Percentiles rank a stretch among this genome's conserved stretches.
Evolutionary conservation across 2,329 filamentous ascomycete genomes (phyloP).

Genomic region (Lomentospora prolificans): DNA sequence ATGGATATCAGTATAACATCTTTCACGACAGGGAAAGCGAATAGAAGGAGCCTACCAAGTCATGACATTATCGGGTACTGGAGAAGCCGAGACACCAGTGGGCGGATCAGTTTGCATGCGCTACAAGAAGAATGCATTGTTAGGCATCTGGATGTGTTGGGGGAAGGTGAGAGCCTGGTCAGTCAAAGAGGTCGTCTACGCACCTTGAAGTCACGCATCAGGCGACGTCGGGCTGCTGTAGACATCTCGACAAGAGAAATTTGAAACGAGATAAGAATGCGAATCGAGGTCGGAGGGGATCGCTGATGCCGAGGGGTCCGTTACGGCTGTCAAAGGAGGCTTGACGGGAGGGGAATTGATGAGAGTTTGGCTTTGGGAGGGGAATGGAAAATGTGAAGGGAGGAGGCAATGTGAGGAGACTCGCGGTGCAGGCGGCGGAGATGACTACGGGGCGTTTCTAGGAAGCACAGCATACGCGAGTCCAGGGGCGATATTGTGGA

Average conservation of each 20-base stretch:
- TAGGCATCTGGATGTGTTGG: no score
- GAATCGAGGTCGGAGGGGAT: no score
- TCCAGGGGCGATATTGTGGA: not conserved
- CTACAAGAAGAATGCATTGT: slow-evolving; percentile 32
- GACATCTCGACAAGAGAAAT: slow-evolving; percentile 55
- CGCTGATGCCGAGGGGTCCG: no score
- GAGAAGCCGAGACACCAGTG: slow-evolving; percentile 90
- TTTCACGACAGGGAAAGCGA: no score
- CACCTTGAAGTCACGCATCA: slow-evolving; percentile 99
- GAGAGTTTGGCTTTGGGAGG: no score
- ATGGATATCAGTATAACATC: slow-evolving; percentile 3
- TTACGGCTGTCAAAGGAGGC: not conserved
- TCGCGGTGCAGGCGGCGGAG: not conserved
- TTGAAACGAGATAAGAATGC: no score
- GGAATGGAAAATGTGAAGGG: not conserved
- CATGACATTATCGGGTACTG: slow-evolving; percentile 95
- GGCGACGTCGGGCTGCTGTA: slow-evolving; percentile 83
- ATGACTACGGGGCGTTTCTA: not conserved
- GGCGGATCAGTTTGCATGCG: slow-evolving; percentile 99
- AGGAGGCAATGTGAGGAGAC: not conserved
- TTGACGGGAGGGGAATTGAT: not conserved
- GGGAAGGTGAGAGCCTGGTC: slow-evolving; percentile 4
- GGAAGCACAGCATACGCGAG: not conserved
- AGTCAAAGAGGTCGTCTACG: slow-evolving; percentile 18
- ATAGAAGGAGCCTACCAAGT: slow-evolving; percentile 64